Percentiles rank a stretch among this genome's conserved stretches.
Conservation (phyloP, 169 alveolate genomes). For the Blepharisma undulans region DNA sequence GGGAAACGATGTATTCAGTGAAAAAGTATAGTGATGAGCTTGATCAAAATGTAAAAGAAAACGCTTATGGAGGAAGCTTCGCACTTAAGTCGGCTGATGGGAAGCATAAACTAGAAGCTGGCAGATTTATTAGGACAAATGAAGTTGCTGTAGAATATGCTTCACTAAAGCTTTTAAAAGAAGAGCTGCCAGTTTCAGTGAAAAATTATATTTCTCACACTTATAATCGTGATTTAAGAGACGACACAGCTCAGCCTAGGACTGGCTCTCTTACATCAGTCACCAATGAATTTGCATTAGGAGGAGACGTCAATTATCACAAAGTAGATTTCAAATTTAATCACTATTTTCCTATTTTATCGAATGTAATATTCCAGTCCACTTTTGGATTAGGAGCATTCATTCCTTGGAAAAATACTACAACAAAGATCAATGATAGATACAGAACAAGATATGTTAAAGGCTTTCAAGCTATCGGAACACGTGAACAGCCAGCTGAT, state of each 20-base stretch:
- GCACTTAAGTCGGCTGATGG: not conserved
- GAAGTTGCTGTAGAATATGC: conserved; percentile 1
- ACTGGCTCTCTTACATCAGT: not conserved
- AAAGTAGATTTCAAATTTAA: not conserved
- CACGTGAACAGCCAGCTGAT: conserved; percentile 5
- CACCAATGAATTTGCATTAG: conserved; percentile 21
- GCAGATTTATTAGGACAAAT: conserved; percentile 6
- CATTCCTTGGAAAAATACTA: conserved; percentile 7
- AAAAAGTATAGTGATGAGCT: not conserved
- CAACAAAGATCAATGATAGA: not conserved
- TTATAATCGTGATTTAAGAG: not conserved
- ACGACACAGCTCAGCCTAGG: not conserved
- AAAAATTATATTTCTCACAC: not conserved
- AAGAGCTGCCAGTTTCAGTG: conserved; percentile 13
- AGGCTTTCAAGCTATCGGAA: conserved; percentile 28
- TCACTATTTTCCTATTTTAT: not conserved
- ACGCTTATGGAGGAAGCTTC: conserved; percentile 17
- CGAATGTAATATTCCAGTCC: not conserved
- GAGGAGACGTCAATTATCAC: conserved; percentile 7
- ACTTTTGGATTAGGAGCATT: not conserved
- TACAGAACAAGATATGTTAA: not conserved
- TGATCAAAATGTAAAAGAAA: conserved; percentile 1
- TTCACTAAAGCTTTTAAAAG: not conserved
- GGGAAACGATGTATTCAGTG: not conserved
- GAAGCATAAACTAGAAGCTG: not conserved